phyloP scores from a whole-genome alignment of 169 alveolate species.

The Plasmodium knowlesi region DNA sequence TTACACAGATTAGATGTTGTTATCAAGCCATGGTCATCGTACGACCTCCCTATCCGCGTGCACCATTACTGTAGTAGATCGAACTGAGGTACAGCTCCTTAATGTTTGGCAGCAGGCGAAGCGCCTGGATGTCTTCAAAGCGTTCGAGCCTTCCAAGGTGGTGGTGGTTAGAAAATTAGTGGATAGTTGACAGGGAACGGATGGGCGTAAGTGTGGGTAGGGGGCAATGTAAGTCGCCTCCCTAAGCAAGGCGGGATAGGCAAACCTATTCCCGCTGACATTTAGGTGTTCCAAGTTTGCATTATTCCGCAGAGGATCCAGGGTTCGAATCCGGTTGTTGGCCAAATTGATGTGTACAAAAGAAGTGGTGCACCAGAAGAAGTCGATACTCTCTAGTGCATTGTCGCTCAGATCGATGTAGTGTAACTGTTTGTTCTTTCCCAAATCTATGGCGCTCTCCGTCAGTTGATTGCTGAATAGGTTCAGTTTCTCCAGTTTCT shows the following conservation, averaged over 20 bases:
- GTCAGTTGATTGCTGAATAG: constrained; percentile 44
- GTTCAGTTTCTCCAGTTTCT: constrained; percentile 49
- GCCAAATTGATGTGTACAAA: constrained; percentile 41
- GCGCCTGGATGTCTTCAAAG: constrained; percentile 58
- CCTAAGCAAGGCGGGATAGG: not conserved
- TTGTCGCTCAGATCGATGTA: constrained; percentile 70
- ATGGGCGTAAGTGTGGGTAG: not conserved
- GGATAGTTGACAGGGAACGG: not conserved
- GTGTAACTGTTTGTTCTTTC: constrained; percentile 16
- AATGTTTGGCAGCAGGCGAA: constrained; percentile 8
- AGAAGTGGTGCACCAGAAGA: constrained; percentile 9
- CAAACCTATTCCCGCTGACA: constrained; percentile 67
- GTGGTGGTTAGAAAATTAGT: not conserved
- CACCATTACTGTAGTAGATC: constrained; percentile 62
- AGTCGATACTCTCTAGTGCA: constrained; percentile 39
- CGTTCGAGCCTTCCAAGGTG: constrained; percentile 27
- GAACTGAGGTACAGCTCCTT: constrained; percentile 58
- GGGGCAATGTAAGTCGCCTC: not conserved
- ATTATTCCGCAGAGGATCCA: constrained; percentile 44
- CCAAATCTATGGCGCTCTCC: constrained; percentile 33
- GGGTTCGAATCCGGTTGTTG: constrained; percentile 26
- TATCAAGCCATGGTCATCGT: not conserved
- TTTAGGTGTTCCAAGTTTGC: constrained; percentile 35
- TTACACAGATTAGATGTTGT: not conserved
- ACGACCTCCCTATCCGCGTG: not conserved